phyloP scores from a whole-genome alignment of 352 stramenopile genomes.

The Globisporangium nagaii region DNA sequence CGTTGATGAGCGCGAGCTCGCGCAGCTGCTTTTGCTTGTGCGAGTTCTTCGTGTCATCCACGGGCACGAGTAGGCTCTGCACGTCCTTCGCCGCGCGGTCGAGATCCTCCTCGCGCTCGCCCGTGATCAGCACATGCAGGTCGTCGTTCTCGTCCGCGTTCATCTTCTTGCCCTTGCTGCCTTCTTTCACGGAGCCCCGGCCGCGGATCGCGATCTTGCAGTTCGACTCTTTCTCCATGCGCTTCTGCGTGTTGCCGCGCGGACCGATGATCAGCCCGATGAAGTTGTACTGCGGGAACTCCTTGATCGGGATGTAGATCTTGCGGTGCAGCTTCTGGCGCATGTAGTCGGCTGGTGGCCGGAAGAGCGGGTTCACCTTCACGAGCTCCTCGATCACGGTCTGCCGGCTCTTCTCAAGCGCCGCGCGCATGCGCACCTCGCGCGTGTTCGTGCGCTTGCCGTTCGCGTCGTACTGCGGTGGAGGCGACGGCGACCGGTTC shows the following conservation, averaged over 20 bases:
- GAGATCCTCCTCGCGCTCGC: conserved; percentile 85
- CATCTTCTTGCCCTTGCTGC: conserved; percentile 90
- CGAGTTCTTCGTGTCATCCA: conserved; percentile 90
- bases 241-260: conserved; percentile 98
- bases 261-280: conserved; percentile 99
- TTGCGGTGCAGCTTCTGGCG: conserved; percentile 93
- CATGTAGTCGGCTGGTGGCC: conserved; percentile 82
- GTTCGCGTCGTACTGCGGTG: conserved; percentile 94
- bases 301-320: conserved; percentile 96
- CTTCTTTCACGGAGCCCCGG: conserved; percentile 96
- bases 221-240: conserved; percentile 97
- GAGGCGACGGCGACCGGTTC: conserved; percentile 88
- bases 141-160: conserved; percentile 96
- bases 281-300: conserved; percentile 99
- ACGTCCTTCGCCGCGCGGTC: conserved; percentile 87
- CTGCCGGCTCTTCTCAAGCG: conserved; percentile 87
- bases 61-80: conserved; percentile 85
- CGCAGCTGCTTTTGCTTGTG: conserved; percentile 99
- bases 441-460: conserved; percentile 97
- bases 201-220: conserved; percentile 99
- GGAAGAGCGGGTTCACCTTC: conserved; percentile 92
- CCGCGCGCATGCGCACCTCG: conserved; percentile 91
- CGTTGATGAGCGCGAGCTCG: conserved; percentile 99
- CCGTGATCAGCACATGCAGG: conserved; percentile 93
- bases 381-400: conserved; percentile 95